Evolutionary conservation across 202 grass and related monocot species (phyloP).

Genomic region (Schoenoplectus triqueter): DNA sequence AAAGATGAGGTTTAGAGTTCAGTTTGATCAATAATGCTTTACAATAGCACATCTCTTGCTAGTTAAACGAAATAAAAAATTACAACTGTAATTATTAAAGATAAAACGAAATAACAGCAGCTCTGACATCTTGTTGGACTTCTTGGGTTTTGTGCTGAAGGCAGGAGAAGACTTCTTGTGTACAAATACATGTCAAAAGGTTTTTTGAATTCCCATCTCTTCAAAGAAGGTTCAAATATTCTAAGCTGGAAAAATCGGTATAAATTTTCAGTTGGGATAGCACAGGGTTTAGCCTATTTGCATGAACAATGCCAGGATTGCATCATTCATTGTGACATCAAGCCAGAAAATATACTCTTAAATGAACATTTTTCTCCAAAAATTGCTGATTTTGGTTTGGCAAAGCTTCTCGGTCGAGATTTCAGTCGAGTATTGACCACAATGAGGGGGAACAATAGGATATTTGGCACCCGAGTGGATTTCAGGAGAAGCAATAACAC

Average conservation of each 20-base stretch:
- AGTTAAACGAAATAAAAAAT: too few species aligned
- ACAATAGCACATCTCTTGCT: too few species aligned
- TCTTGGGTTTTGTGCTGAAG: constrained; percentile 39
- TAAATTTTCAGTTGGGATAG: constrained; percentile 37
- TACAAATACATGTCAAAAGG: constrained; percentile 42
- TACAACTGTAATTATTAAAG: too few species aligned
- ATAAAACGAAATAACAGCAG: too few species aligned
- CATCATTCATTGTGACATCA: constrained; percentile 42
- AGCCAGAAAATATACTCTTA: constrained; percentile 46
- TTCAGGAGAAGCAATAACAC: constrained; percentile 40
- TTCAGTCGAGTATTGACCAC: constrained; percentile 38
- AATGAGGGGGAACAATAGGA: constrained; percentile 39
- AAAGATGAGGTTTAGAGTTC: too few species aligned
- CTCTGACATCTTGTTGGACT: constrained; percentile 22
- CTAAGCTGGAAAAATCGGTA: constrained; percentile 32
- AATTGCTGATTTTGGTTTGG: constrained; percentile 53
- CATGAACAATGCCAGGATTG: constrained; percentile 41
- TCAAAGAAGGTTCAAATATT: not conserved
- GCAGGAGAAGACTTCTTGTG: constrained; percentile 27
- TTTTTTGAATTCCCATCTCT: constrained; percentile 34
- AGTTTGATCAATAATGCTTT: too few species aligned
- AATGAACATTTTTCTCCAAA: constrained; percentile 41
- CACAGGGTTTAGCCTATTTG: constrained; percentile 39
- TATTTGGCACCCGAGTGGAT: constrained; percentile 49
- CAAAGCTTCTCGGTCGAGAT: constrained; percentile 42